Base-by-base conservation (phyloP, 129 eudicot genomes). In the Smallanthus sonchifolius region DNA sequence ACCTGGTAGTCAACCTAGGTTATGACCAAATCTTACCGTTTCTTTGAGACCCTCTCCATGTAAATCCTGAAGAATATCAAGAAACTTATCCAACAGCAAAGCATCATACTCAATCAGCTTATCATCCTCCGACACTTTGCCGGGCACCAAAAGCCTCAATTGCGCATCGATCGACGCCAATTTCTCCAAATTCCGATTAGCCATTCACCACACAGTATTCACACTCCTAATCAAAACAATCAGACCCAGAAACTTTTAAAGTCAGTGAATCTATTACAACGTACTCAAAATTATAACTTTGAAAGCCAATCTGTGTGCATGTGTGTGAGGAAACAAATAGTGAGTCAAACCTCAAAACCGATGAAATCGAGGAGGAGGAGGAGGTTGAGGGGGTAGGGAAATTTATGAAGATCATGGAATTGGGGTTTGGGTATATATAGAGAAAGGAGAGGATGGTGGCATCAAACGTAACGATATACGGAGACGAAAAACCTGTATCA, bases 151-250 rank as follows among this genome's bases (percentile, higher is more conserved):
- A 55, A 83, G 87, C 88, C 99, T 85, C 84, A 91, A 79, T 38
- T 91, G 99, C 42, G 99, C 99, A 79, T 94, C 99, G 63, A 94
- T 94, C 19, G 97, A 94, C 5, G 99, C 99, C 79, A 90, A 16
- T 57, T 94, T 94, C 78, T 90, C 99, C 6, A 93, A 39, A 82
- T 86, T 93, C 80, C 96, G 86, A 65, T 77, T 65, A n/a, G 96
- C 88, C 98, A 94, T 95, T 77, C 55, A 59, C 55, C 59, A 34
- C 20, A 37, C 82, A 49, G 66, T n/a, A 66, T 9, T 32, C 4
- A 37, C n/a, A 65, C 11, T 49, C 43, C 44, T 49, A 15, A 43
- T 13, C 7, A 7, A 69, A 6, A 2, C 15, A 71, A 57, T 20
- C 48, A 6, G 37, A 20, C 8, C 7, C 37, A 35, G 10, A 61